phyloP scores from a whole-genome alignment of 768 basidiomycete species.

The Suillus sp. region DNA sequence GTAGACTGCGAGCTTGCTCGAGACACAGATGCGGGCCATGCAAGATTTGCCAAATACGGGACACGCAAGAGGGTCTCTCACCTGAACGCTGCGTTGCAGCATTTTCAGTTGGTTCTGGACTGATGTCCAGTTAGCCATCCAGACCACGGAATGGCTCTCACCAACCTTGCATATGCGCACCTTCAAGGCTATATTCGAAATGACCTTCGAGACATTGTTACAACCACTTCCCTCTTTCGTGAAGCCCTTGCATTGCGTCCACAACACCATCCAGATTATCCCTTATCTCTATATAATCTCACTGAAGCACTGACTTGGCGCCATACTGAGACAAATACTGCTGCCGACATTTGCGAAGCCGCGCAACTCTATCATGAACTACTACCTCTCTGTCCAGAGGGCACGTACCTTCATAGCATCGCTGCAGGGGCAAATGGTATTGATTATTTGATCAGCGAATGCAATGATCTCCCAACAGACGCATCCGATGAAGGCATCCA shows the following conservation, averaged over 20 bases:
- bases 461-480: background rate
- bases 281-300: background rate
- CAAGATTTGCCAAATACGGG: background rate
- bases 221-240: background rate
- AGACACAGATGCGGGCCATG: background rate
- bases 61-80: background rate
- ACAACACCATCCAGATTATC: background rate
- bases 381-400: background rate
- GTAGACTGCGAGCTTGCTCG: background rate
- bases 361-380: background rate
- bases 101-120: background rate
- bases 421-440: background rate
- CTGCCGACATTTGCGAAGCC: background rate
- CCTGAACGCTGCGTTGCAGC: background rate
- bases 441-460: background rate
- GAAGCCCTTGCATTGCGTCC: background rate
- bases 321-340: background rate
- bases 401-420: background rate
- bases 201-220: background rate
- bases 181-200: background rate
- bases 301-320: background rate
- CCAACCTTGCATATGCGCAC: background rate
- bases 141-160: background rate
- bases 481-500: background rate
- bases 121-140: background rate